Evolutionary conservation across 768 basidiomycete genomes (phyloP), one percentile per base, ranked within the genome.

Genomic region (Scleroderma bovista): DNA sequence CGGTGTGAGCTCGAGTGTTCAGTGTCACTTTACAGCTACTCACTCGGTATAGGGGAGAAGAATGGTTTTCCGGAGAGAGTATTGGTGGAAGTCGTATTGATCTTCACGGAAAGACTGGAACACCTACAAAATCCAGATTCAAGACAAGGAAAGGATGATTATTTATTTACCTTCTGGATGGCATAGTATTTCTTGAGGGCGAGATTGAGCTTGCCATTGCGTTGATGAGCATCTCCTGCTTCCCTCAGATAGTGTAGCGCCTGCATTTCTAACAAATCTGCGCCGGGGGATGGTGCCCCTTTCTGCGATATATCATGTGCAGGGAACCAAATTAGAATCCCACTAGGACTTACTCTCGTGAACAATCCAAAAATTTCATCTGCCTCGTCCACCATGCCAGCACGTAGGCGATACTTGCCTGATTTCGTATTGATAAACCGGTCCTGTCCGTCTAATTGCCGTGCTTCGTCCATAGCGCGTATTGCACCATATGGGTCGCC

Each of bases 11-110:
- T 40, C 43, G 22, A 32, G 38, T 44, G 37, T 47, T 48, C 16
- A n/a, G 42, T 20, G 17, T 39, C 40, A 53, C 20, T 29, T 48
- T 8, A 15, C 23, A 22, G 44, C 29, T 11, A 72, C 87, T 52
- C 57, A 97, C 95, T 83, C 80, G 47, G 88, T 53, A 64, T 98
- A 98, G 12, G 91, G 81, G 47, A 84, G 86, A 31, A 98, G 69
- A 8, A 88, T 95, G 59, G 84, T 88, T 58, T 89, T 93, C 47
- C 96, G 84, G 57, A 97, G 57, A 56, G 90, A 90, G 66, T 97
- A 99, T 7, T 87, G 83, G 65, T 99, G 96, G 76, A 99, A 99
- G 67, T 99, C 96, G 58, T 87, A 97, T 68, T 98, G 93, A 60
- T 96, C 94, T 57, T 97, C 93, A 55, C 96, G 92, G 55, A 88